Evolutionary conservation across 139 green algal species (phyloP).

Genomic region (Limnomonas spitsbergensis): DNA sequence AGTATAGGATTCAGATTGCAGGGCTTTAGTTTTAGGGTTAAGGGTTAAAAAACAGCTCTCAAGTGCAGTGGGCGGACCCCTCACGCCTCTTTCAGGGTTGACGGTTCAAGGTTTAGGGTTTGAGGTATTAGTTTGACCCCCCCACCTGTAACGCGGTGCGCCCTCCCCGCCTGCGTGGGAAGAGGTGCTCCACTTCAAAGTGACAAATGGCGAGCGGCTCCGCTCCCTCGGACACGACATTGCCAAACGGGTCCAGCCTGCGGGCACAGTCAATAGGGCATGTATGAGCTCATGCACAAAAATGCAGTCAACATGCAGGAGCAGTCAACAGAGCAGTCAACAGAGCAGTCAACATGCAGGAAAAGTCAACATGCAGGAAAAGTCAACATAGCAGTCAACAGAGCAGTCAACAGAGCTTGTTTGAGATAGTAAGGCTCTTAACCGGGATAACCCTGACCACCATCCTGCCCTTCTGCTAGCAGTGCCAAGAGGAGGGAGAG

Average conservation of each 20-base stretch:
- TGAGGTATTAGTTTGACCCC: too few species aligned
- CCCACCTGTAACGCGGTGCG: background rate
- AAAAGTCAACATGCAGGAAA: background rate
- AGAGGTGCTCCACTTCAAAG: slow-evolving; percentile 14
- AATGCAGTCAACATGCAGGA: too few species aligned
- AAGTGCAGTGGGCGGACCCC: too few species aligned
- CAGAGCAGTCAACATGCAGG: background rate
- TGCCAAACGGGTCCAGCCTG: slow-evolving; percentile 7
- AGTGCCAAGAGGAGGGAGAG: too few species aligned
- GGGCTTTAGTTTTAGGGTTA: too few species aligned
- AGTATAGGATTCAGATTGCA: too few species aligned
- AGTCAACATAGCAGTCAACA: background rate
- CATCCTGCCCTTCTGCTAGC: too few species aligned
- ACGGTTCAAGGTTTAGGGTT: too few species aligned
- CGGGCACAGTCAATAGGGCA: background rate
- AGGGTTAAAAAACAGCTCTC: too few species aligned
- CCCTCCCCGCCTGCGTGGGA: background rate
- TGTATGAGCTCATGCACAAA: too few species aligned
- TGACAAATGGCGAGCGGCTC: background rate
- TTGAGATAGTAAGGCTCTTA: background rate
- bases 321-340: background rate
- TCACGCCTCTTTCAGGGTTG: too few species aligned
- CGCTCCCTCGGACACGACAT: slow-evolving; percentile 1
- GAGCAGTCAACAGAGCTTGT: background rate
- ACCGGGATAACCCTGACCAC: too few species aligned